These are phyloP conservation scores for Leccinum uliginosum DNA, from an alignment of 768 basidiomycete genomes.

Conservation along the genomic window DNA sequence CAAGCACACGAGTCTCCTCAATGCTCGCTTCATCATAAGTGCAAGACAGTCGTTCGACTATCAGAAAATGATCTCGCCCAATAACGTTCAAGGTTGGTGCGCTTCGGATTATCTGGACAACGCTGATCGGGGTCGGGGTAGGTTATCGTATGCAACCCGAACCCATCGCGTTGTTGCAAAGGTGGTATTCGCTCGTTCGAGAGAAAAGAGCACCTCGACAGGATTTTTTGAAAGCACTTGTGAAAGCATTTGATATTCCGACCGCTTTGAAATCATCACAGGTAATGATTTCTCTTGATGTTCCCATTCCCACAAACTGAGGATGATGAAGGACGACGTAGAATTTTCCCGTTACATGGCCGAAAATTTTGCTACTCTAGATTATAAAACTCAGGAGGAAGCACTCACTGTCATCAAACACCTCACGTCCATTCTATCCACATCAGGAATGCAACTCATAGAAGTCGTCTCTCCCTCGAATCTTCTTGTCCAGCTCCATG, in stretches of 20 bases:
- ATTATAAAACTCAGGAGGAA: slow-evolving; percentile 96
- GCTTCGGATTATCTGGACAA: not conserved
- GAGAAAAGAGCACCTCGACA: slow-evolving; percentile 86
- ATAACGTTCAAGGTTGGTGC: slow-evolving; percentile 49
- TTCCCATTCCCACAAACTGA: not conserved
- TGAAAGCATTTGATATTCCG: slow-evolving; percentile 78
- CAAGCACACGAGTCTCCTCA: slow-evolving; percentile 88
- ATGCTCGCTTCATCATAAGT: slow-evolving; percentile 77
- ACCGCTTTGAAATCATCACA: slow-evolving; percentile 53
- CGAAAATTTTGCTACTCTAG: slow-evolving; percentile 88
- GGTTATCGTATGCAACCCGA: slow-evolving; percentile 63
- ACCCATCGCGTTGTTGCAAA: slow-evolving; percentile 73
- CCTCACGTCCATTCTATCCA: slow-evolving; percentile 71
- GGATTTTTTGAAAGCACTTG: slow-evolving; percentile 81
- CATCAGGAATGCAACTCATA: slow-evolving; percentile 76
- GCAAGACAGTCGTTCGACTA: slow-evolving; percentile 82
- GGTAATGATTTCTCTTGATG: slow-evolving; percentile 31
- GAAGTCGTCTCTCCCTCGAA: slow-evolving; percentile 70
- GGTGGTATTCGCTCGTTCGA: slow-evolving; percentile 88
- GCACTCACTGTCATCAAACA: slow-evolving; percentile 79
- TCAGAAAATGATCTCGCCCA: slow-evolving; percentile 54
- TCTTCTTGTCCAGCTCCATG: slow-evolving; percentile 58
- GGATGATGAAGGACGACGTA: slow-evolving; percentile 60
- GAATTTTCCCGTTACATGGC: slow-evolving; percentile 90
- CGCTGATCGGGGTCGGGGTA: slow-evolving; percentile 20